phyloP scores from a whole-genome alignment of 305 asterid genomes.

The Galium porrigens region DNA sequence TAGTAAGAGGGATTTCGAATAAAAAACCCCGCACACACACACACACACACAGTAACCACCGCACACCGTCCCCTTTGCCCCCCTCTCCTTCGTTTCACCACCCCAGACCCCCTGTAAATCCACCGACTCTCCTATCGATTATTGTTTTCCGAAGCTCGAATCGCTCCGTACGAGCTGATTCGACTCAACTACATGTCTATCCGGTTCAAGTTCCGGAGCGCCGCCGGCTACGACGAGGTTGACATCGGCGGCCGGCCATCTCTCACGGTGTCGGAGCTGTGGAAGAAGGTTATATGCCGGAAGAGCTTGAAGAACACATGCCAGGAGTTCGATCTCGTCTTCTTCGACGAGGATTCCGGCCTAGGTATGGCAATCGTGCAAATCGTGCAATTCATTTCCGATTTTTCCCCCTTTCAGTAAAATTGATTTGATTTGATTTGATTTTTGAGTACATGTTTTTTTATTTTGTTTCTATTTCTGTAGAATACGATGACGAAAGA shows the following conservation, averaged over 20 bases:
- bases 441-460: not conserved
- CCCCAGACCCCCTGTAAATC: not conserved
- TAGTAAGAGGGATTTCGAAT: not conserved
- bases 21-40: not conserved
- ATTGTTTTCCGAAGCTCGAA: not conserved
- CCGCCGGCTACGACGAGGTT: constrained; percentile 19
- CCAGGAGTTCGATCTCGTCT: constrained; percentile 25
- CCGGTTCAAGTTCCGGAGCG: constrained; percentile 29
- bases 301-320: constrained; percentile 18
- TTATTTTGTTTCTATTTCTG: not conserved
- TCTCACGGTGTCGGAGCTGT: constrained; percentile 22
- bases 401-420: not conserved
- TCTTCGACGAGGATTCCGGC: constrained; percentile 22
- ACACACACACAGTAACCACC: not conserved
- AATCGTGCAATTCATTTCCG: not conserved
- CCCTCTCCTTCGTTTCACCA: not conserved
- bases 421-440: not conserved
- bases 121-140: not conserved
- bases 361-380: constrained; percentile 12
- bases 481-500: constrained; percentile 51
- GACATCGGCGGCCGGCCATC: constrained; percentile 22
- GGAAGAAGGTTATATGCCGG: constrained; percentile 13
- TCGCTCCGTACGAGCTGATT: not conserved
- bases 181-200: constrained; percentile 20
- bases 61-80: not conserved